phyloP scores from a whole-genome alignment of 2,329 filamentous ascomycete genomes.

The Sporothrix variecibatus region DNA sequence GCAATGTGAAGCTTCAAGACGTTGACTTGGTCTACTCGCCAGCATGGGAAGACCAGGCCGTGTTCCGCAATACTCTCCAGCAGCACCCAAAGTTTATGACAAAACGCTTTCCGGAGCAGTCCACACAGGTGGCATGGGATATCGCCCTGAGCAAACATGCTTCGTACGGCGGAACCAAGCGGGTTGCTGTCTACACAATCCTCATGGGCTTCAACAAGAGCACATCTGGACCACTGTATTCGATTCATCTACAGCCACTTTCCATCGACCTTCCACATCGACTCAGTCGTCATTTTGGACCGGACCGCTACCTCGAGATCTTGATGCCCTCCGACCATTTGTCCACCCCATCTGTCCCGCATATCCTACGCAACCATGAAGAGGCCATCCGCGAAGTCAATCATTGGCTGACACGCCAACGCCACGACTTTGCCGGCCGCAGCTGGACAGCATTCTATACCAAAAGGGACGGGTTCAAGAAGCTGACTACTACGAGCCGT shows the following conservation, averaged over 20 bases:
- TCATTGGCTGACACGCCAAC: conserved; percentile 43
- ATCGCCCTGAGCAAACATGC: conserved; percentile 38
- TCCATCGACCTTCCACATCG: conserved; percentile 53
- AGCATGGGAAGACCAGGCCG: conserved; percentile 47
- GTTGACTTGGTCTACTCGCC: conserved; percentile 43
- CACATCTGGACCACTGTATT: conserved; percentile 44
- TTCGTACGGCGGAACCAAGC: conserved; percentile 37
- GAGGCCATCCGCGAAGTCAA: conserved; percentile 40
- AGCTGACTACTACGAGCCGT: conserved; percentile 35
- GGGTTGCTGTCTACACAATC: conserved; percentile 47
- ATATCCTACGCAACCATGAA: conserved; percentile 38
- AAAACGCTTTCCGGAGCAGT: conserved; percentile 52
- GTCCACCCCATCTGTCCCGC: conserved; percentile 33
- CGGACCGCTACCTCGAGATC: conserved; percentile 61
- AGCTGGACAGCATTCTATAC: conserved; percentile 52
- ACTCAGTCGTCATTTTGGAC: conserved; percentile 56
- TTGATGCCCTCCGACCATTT: conserved; percentile 49
- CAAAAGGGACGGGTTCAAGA: conserved; percentile 43
- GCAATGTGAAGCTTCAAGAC: conserved; percentile 44
- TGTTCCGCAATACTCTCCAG: conserved; percentile 46
- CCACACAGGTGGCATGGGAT: conserved; percentile 49
- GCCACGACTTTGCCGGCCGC: conserved; percentile 50
- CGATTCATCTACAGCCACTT: conserved; percentile 51
- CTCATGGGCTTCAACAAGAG: conserved; percentile 43
- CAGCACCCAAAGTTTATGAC: conserved; percentile 45